A percentile compares a stretch with the other conserved stretches of the same genome.
These are phyloP conservation scores for Cytospora mali DNA, from an alignment of 2,329 filamentous ascomycete genomes.

Conservation along the genomic window DNA sequence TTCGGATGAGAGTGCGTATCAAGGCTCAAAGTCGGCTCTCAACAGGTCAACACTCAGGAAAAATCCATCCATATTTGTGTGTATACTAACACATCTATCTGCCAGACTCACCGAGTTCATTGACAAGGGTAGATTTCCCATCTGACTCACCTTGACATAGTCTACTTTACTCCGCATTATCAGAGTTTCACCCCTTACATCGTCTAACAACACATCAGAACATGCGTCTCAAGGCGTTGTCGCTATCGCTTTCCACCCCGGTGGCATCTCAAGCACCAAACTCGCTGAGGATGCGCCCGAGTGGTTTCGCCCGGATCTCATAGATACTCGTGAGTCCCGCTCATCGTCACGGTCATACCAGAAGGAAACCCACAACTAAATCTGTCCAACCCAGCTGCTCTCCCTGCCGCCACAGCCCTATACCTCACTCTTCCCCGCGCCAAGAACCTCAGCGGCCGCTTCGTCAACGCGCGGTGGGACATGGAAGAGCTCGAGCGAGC, in stretches of 20 bases:
- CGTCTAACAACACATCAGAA: conserved; percentile 5
- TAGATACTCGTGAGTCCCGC: background rate
- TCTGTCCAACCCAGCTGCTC: conserved; percentile 2
- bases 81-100: conserved; percentile 25
- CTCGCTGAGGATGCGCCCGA: conserved; percentile 5
- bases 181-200: background rate
- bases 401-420: conserved; percentile 14
- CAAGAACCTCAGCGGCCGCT: background rate
- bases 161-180: too few relatives aligned
- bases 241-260: conserved; percentile 18
- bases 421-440: conserved; percentile 6
- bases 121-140: conserved; percentile 10
- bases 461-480: background rate
- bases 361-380: background rate
- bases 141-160: background rate
- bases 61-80: background rate
- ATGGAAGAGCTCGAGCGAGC: conserved; percentile 6
- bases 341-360: background rate
- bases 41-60: background rate
- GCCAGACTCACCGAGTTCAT: conserved; percentile 19
- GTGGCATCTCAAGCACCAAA: conserved; percentile 14
- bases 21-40: background rate
- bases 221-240: conserved; percentile 16
- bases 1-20: background rate
- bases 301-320: conserved; percentile 10